Percentiles rank a stretch among this genome's conserved stretches.
Conservation (phyloP, 2,329 filamentous ascomycete species). For the Penicillium occitanis region DNA sequence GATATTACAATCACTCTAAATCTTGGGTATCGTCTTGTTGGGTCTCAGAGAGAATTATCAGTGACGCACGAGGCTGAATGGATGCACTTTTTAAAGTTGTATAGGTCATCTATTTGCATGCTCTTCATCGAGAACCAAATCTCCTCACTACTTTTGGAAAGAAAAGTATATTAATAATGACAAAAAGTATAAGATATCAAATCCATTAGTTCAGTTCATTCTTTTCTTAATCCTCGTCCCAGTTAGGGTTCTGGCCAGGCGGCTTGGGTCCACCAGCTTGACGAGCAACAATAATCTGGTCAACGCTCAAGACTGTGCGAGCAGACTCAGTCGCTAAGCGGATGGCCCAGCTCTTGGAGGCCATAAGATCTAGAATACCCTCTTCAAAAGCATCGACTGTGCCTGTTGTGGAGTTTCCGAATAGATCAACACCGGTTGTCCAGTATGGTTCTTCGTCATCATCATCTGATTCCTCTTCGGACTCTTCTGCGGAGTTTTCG, state of each 20-base stretch:
- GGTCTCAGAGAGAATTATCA: neutral
- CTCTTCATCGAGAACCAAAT: conserved; percentile 11
- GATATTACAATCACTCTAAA: neutral
- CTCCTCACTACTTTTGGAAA: conserved; percentile 2
- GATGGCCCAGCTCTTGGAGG: conserved; percentile 94
- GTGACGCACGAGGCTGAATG: too few relatives aligned
- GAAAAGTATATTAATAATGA: conserved; percentile 16
- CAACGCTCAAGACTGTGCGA: conserved; percentile 89
- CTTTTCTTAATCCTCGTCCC: conserved; percentile 61
- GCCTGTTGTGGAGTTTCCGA: conserved; percentile 78
- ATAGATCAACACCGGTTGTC: conserved; percentile 91
- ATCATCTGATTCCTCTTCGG: conserved; percentile 33
- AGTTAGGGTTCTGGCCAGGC: conserved; percentile 83
- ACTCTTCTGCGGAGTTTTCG: conserved; percentile 25
- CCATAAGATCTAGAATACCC: conserved; percentile 87
- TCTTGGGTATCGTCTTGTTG: neutral
- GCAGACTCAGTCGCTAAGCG: conserved; percentile 94
- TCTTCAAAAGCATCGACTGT: conserved; percentile 81
- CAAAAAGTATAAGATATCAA: conserved; percentile 14
- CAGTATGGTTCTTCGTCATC: conserved; percentile 72
- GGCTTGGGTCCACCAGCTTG: conserved; percentile 98
- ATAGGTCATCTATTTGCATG: conserved; percentile 11
- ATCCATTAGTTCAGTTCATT: conserved; percentile 11
- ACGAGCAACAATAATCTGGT: conserved; percentile 97
- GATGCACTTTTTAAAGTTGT: neutral